These are phyloP conservation scores for Didymella exigua DNA, from an alignment of 2,329 filamentous ascomycete genomes.

Conservation along the genomic window DNA sequence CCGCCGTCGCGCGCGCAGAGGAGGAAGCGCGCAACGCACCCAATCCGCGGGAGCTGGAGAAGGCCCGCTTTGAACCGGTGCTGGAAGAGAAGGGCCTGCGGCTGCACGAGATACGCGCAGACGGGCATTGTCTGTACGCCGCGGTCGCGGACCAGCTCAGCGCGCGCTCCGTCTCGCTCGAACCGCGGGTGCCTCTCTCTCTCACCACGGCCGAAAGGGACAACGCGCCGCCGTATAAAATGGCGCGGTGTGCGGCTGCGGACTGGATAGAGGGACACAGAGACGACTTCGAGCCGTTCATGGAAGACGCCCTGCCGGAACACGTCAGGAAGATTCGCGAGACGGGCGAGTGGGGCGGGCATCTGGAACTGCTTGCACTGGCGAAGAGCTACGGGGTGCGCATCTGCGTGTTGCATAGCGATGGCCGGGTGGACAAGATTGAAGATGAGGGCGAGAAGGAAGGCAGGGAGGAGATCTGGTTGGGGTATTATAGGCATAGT, in stretches of 20 bases:
- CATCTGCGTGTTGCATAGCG: constrained; percentile 82
- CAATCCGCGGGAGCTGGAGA: constrained; percentile 47
- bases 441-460: constrained; percentile 55
- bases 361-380: constrained; percentile 85
- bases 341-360: constrained; percentile 95
- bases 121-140: constrained; percentile 94
- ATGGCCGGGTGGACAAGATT: constrained; percentile 80
- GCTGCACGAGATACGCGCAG: constrained; percentile 81
- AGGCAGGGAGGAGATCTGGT: constrained; percentile 71
- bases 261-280: constrained; percentile 74
- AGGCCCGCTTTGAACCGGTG: constrained; percentile 67
- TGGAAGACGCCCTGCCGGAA: constrained; percentile 76
- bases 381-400: constrained; percentile 78
- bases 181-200: constrained; percentile 43
- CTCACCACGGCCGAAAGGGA: constrained; percentile 24
- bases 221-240: constrained; percentile 59
- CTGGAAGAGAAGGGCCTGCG: constrained; percentile 68
- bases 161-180: constrained; percentile 45
- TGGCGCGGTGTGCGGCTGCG: constrained; percentile 73
- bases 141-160: constrained; percentile 85
- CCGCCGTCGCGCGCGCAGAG: constrained; percentile 69
- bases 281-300: constrained; percentile 84
- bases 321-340: constrained; percentile 80
- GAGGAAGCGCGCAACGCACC: constrained; percentile 67
- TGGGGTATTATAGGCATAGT: constrained; percentile 93